Evolutionary conservation across 176 grass and related monocot genomes (phyloP).

Genomic region (Lolium multiflorum): DNA sequence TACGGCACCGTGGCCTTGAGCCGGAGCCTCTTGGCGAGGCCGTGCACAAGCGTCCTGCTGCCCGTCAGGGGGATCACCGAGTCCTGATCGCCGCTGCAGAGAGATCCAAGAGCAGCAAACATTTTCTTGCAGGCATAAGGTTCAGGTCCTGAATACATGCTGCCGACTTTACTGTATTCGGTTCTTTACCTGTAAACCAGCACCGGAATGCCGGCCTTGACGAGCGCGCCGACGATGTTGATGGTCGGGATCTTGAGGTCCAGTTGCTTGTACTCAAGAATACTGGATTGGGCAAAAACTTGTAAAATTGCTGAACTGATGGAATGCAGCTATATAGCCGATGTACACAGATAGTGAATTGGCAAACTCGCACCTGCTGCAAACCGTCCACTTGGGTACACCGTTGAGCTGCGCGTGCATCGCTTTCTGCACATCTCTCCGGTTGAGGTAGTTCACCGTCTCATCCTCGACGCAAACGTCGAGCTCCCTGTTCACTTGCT

Average conservation of each 20-base stretch:
- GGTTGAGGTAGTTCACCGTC: conserved; percentile 88
- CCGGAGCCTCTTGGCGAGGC: conserved; percentile 65
- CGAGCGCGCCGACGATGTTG: conserved; percentile 67
- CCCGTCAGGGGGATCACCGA: conserved; percentile 97
- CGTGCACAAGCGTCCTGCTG: conserved; percentile 74
- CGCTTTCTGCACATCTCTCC: conserved; percentile 81
- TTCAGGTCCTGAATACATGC: background rate
- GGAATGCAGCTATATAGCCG: background rate
- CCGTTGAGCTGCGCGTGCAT: conserved; percentile 75
- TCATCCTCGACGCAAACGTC: conserved; percentile 96
- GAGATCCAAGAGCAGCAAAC: background rate
- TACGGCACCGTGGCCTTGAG: conserved; percentile 79
- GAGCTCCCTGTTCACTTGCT: conserved; percentile 71
- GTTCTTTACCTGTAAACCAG: conserved; percentile 81
- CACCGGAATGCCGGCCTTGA: conserved; percentile 75
- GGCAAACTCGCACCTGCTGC: conserved; percentile 71
- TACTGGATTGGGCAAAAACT: conserved; percentile 41
- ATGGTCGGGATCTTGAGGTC: conserved; percentile 90
- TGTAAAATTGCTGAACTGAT: background rate
- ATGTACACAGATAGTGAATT: background rate
- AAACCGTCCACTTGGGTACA: conserved; percentile 76
- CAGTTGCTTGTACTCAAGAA: conserved; percentile 90
- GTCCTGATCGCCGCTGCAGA: conserved; percentile 89
- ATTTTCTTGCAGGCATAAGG: background rate
- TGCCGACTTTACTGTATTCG: background rate